These are phyloP conservation scores for Phytophthora sp. DNA, from an alignment of 352 stramenopile species.

Conservation along the genomic window DNA sequence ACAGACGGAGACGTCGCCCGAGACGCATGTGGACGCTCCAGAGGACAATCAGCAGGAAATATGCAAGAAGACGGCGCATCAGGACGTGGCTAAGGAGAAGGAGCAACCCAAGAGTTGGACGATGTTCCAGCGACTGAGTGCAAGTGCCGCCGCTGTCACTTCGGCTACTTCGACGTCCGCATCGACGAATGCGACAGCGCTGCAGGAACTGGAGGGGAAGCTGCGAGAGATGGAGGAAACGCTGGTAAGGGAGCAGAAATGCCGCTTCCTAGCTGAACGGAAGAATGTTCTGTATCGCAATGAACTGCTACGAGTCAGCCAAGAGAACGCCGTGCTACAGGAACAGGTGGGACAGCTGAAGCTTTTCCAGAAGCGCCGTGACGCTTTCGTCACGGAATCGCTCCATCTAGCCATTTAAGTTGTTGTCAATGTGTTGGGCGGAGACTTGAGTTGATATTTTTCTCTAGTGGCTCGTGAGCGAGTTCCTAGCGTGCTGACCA, in stretches of 20 bases:
- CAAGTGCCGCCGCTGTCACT: constrained; percentile 23
- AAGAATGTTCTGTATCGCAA: constrained; percentile 84
- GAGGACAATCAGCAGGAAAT: too few relatives aligned
- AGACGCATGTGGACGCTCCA: constrained; percentile 18
- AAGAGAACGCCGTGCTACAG: constrained; percentile 61
- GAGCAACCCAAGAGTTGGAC: constrained; percentile 39
- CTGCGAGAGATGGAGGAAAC: constrained; percentile 50
- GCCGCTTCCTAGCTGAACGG: constrained; percentile 69
- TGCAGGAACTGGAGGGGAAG: constrained; percentile 43
- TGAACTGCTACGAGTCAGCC: constrained; percentile 56
- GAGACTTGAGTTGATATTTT: too few relatives aligned
- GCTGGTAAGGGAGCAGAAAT: constrained; percentile 71
- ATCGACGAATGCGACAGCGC: constrained; percentile 9
- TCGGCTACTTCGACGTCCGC: constrained; percentile 2
- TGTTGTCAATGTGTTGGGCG: background rate
- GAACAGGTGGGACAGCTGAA: constrained; percentile 42
- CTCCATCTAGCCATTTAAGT: constrained; percentile 54
- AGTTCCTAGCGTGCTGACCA: too few relatives aligned
- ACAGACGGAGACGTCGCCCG: background rate
- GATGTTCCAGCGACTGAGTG: constrained; percentile 49
- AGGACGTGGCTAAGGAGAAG: constrained; percentile 14
- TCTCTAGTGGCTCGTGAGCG: too few relatives aligned
- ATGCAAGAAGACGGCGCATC: constrained; percentile 14
- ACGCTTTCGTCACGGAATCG: constrained; percentile 36
- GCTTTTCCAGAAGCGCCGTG: constrained; percentile 21